These are phyloP conservation scores for Paracorniculantispora psalliotae DNA, from an alignment of 2,329 filamentous ascomycete genomes.

Conservation along the genomic window DNA sequence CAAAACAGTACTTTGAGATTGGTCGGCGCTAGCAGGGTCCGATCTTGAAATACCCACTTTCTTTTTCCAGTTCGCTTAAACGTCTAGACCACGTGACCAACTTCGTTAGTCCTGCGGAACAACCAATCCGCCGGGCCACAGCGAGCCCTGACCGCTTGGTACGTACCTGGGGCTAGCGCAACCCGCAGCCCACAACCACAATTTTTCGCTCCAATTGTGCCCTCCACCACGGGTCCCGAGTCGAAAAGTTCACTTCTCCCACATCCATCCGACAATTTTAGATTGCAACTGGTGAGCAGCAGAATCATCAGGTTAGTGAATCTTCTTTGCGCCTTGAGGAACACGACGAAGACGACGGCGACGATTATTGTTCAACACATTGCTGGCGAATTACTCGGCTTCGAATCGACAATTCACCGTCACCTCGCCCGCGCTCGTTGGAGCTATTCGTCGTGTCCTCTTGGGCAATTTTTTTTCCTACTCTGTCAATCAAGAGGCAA, in stretches of 20 bases:
- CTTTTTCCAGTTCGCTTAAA: slow-evolving; percentile 6
- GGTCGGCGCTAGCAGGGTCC: background rate
- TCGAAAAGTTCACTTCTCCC: slow-evolving; percentile 34
- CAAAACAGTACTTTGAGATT: background rate
- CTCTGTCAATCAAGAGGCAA: background rate
- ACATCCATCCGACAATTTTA: slow-evolving; percentile 34
- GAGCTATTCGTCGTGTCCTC: background rate
- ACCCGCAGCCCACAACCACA: slow-evolving; percentile 35
- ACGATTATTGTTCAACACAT: slow-evolving; percentile 21
- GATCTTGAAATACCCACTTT: background rate
- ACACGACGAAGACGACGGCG: slow-evolving; percentile 12
- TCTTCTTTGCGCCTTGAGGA: background rate
- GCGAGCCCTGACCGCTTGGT: slow-evolving; percentile 23
- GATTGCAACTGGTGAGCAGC: slow-evolving; percentile 45
- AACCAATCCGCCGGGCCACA: background rate
- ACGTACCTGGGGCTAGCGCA: slow-evolving; percentile 33
- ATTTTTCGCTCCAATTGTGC: slow-evolving; percentile 32
- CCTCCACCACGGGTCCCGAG: slow-evolving; percentile 24
- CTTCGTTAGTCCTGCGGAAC: background rate
- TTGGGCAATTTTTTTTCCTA: background rate
- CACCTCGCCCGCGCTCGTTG: background rate
- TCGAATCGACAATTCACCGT: background rate
- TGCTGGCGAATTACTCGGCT: slow-evolving; percentile 2
- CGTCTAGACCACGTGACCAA: background rate
- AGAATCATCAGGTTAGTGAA: slow-evolving; percentile 43